Percentiles rank a stretch among this genome's conserved stretches.
Conservation (phyloP, 768 basidiomycete species). For the Phlebiopsis gigantea region DNA sequence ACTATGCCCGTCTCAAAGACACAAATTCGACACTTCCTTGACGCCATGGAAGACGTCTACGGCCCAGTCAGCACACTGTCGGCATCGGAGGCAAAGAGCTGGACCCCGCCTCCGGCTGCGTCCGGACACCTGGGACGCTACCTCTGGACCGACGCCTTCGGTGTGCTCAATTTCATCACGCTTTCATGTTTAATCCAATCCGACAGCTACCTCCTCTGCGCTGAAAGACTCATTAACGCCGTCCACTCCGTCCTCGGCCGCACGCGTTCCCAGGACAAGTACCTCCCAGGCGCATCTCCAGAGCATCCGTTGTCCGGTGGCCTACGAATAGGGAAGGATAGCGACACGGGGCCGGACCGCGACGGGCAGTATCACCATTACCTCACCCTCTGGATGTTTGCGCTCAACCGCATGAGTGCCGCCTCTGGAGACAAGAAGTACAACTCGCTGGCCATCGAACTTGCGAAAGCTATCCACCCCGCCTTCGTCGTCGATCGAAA, state of each 20-base stretch:
- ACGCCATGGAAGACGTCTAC: constrained; percentile 8
- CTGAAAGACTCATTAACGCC: constrained; percentile 20
- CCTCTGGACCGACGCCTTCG: constrained; percentile 30
- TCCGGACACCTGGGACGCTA: constrained; percentile 21
- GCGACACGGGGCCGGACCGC: constrained; percentile 20
- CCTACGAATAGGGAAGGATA: constrained; percentile 25
- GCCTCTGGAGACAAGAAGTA: constrained; percentile 20
- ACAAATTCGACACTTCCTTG: neutral
- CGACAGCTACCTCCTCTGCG: constrained; percentile 17
- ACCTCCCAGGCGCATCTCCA: constrained; percentile 24
- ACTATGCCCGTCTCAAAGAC: neutral
- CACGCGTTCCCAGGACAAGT: constrained; percentile 18
- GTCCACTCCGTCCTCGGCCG: constrained; percentile 25
- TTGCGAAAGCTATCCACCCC: constrained; percentile 25
- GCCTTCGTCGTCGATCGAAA: constrained; percentile 20
- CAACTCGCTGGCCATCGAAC: constrained; percentile 24
- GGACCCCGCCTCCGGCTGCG: constrained; percentile 1
- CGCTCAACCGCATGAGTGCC: constrained; percentile 24
- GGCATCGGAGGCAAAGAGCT: neutral
- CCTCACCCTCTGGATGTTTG: constrained; percentile 30
- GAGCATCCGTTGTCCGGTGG: constrained; percentile 25
- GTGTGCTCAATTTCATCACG: constrained; percentile 25
- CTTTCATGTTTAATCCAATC: constrained; percentile 17
- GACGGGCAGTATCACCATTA: constrained; percentile 30
- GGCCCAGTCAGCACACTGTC: neutral